A percentile compares a stretch with the other conserved stretches of the same genome.
phyloP scores from a whole-genome alignment of 2,329 filamentous ascomycete species.

The Fusarium pseudonygamai region DNA sequence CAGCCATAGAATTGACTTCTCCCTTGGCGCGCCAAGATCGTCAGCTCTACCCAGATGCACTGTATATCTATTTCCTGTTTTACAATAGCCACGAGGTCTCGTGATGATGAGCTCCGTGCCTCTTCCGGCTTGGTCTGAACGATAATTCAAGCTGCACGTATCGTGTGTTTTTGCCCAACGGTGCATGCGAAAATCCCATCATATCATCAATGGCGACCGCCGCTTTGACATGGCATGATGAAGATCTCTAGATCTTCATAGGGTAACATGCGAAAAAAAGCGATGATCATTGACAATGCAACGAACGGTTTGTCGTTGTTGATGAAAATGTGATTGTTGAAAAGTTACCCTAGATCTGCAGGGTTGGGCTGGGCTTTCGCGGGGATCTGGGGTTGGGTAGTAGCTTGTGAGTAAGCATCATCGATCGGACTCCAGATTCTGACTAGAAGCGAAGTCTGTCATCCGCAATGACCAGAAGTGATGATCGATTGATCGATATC shows the following conservation, averaged over 20 bases:
- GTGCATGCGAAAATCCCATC: background rate
- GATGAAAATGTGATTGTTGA: background rate
- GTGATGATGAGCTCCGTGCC: background rate
- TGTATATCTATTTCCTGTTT: constrained; percentile 13
- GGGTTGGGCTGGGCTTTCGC: background rate
- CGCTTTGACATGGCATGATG: background rate
- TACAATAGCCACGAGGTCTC: background rate
- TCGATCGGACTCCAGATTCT: background rate
- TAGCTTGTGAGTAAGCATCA: background rate
- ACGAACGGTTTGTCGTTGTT: background rate
- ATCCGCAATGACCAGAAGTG: background rate
- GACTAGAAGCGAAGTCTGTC: background rate
- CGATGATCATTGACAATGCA: background rate
- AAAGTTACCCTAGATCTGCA: constrained; percentile 11
- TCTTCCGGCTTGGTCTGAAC: background rate
- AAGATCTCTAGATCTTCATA: background rate
- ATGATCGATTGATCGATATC: background rate
- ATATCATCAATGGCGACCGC: background rate
- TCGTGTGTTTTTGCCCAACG: background rate
- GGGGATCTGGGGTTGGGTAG: background rate
- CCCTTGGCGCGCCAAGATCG: constrained; percentile 23
- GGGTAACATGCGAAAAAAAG: background rate
- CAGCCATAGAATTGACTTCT: constrained; percentile 7
- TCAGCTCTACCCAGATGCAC: constrained; percentile 1
- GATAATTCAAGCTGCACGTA: background rate